These are phyloP conservation scores for Cladobotryum protrusum DNA, from an alignment of 2,329 filamentous ascomycete genomes.

Conservation along the genomic window DNA sequence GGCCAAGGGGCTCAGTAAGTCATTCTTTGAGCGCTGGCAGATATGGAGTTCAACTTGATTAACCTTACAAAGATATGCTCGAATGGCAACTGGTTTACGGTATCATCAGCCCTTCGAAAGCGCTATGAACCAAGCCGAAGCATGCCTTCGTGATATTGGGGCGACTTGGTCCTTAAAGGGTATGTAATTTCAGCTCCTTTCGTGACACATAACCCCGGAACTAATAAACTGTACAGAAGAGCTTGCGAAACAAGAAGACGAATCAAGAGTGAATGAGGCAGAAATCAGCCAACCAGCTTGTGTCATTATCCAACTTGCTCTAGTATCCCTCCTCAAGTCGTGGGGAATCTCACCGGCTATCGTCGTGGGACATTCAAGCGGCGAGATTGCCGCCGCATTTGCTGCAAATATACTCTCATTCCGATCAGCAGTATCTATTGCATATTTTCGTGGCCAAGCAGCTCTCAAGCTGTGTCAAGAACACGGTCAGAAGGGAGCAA, in stretches of 20 bases:
- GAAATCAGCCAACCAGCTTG: conserved; percentile 29
- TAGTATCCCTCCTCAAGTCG: conserved; percentile 25
- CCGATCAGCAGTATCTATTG: conserved; percentile 13
- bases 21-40: too few species aligned
- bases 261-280: conserved; percentile 20
- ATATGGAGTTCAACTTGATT: too few species aligned
- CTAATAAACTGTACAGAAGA: too few species aligned
- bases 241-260: conserved; percentile 14
- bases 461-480: conserved; percentile 7
- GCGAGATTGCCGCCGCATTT: conserved; percentile 31
- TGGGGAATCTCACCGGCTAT: conserved; percentile 21
- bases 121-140: too few species aligned
- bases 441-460: conserved; percentile 16
- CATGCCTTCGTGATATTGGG: too few species aligned
- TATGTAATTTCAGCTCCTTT: too few species aligned
- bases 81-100: too few species aligned
- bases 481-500: conserved; percentile 12
- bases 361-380: conserved; percentile 27
- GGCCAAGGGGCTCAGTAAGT: too few species aligned
- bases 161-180: conserved; percentile 22
- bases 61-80: too few species aligned
- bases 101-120: too few species aligned
- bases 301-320: conserved; percentile 32
- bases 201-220: too few species aligned
- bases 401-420: conserved; percentile 21